Evolutionary conservation across 306 rosid genomes (phyloP).

Genomic region (Vigna trinervia): DNA sequence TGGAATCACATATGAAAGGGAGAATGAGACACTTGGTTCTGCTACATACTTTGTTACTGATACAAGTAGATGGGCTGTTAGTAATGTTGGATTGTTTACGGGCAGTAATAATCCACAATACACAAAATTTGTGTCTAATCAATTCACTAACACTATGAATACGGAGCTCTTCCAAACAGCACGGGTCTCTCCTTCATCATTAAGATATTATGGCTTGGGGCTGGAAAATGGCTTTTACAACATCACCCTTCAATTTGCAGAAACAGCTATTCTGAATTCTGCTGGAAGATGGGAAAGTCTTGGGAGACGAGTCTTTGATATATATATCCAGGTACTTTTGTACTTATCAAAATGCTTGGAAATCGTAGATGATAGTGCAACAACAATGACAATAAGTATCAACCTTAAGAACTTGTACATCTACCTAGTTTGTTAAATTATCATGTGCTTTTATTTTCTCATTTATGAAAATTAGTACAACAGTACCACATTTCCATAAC

Average conservation of each 20-base stretch:
- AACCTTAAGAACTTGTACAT: too few relatives aligned
- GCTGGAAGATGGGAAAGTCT: constrained; percentile 63
- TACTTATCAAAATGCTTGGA: neutral
- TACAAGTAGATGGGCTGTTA: constrained; percentile 69
- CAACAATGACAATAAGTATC: neutral
- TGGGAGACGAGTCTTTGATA: constrained; percentile 75
- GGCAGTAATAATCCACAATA: constrained; percentile 38
- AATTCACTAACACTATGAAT: constrained; percentile 54
- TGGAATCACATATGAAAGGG: constrained; percentile 55
- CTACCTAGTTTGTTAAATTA: neutral
- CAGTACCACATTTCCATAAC: neutral
- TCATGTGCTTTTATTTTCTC: neutral
- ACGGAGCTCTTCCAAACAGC: constrained; percentile 71
- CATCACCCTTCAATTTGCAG: constrained; percentile 71
- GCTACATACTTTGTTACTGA: constrained; percentile 69
- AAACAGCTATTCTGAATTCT: constrained; percentile 53
- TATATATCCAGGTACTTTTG: constrained; percentile 72
- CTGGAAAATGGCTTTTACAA: constrained; percentile 72
- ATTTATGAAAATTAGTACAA: neutral
- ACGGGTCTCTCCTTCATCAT: constrained; percentile 77
- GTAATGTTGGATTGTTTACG: constrained; percentile 69
- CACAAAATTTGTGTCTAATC: constrained; percentile 45
- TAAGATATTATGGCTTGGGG: constrained; percentile 83
- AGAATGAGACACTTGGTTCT: constrained; percentile 68
- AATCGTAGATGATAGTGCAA: neutral